Evolutionary conservation across 2,329 filamentous ascomycete genomes (phyloP).

Genomic region (Penicillium oxalicum): DNA sequence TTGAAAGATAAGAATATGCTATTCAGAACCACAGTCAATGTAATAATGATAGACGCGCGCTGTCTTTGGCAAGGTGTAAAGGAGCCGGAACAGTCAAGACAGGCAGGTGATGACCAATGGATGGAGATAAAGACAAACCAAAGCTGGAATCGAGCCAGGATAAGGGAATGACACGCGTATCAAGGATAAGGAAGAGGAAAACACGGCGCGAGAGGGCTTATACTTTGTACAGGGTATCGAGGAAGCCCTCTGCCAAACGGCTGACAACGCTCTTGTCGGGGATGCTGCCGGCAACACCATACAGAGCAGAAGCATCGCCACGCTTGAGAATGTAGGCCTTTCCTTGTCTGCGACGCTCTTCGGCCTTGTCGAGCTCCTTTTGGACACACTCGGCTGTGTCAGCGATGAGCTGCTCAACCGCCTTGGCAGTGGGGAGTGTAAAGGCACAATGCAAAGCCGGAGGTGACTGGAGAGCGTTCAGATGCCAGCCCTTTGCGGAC

Average conservation of each 20-base stretch:
- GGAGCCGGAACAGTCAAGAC: too few relatives aligned
- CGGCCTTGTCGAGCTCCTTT: conserved; percentile 73
- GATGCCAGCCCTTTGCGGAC: conserved; percentile 80
- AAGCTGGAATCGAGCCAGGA: too few relatives aligned
- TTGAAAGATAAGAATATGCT: conserved; percentile 14
- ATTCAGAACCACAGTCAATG: conserved; percentile 10
- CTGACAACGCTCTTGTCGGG: conserved; percentile 95
- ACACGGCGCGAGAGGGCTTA: conserved; percentile 33
- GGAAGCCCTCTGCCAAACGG: conserved; percentile 80
- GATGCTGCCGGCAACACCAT: conserved; percentile 89
- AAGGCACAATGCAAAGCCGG: conserved; percentile 92
- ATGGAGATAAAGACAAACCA: too few relatives aligned
- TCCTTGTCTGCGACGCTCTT: conserved; percentile 59
- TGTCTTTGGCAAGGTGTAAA: conserved; percentile 2
- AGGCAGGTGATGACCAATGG: too few relatives aligned
- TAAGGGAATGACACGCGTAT: too few relatives aligned
- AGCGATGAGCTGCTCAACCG: conserved; percentile 68
- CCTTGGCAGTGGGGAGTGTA: conserved; percentile 76
- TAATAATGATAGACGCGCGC: conserved; percentile 10
- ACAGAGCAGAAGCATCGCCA: conserved; percentile 75
- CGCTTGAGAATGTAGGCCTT: conserved; percentile 48
- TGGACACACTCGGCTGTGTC: conserved; percentile 58
- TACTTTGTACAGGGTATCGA: conserved; percentile 88
- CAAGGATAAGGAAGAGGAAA: neutral
- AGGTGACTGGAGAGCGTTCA: conserved; percentile 88